phyloP scores from a whole-genome alignment of 2,329 filamentous ascomycete species.

The Exutisphaerella laricina region DNA sequence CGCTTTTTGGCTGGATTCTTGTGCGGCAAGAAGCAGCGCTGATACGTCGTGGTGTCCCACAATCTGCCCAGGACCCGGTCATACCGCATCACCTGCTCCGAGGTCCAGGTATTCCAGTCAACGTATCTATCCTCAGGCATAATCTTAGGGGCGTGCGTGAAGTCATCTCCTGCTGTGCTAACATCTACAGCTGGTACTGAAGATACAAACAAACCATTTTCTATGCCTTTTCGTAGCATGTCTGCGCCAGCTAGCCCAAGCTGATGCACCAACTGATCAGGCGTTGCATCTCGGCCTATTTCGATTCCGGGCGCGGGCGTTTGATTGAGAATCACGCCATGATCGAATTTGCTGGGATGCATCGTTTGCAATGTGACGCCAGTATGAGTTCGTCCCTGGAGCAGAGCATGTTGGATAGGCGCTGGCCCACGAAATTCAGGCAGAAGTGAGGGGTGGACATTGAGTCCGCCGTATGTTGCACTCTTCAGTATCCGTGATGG shows the following conservation, averaged over 20 bases:
- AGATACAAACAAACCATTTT: constrained; percentile 58
- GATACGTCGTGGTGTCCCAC: constrained; percentile 51
- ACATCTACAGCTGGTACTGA: constrained; percentile 36
- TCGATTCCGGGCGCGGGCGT: constrained; percentile 48
- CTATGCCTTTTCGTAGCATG: constrained; percentile 64
- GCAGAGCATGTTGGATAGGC: constrained; percentile 77
- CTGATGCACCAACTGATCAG: constrained; percentile 46
- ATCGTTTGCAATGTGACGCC: constrained; percentile 87
- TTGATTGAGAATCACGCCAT: constrained; percentile 69
- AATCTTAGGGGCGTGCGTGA: constrained; percentile 66
- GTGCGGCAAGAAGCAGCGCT: constrained; percentile 9
- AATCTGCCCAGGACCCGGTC: constrained; percentile 58
- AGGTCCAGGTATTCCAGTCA: constrained; percentile 52
- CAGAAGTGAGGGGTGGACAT: constrained; percentile 86
- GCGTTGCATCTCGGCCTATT: constrained; percentile 46
- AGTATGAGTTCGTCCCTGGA: constrained; percentile 55
- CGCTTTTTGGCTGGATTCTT: constrained; percentile 12
- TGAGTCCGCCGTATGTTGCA: constrained; percentile 78
- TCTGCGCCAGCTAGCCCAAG: constrained; percentile 62
- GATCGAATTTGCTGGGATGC: constrained; percentile 69
- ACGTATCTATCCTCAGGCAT: constrained; percentile 58
- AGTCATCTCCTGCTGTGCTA: constrained; percentile 24
- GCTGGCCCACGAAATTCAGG: constrained; percentile 73
- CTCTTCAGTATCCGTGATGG: constrained; percentile 65
- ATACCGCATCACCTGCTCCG: constrained; percentile 51